Percentiles rank a stretch among this genome's conserved stretches.
Conservation (phyloP, 2,329 filamentous ascomycete genomes). For the Phoma sp. region DNA sequence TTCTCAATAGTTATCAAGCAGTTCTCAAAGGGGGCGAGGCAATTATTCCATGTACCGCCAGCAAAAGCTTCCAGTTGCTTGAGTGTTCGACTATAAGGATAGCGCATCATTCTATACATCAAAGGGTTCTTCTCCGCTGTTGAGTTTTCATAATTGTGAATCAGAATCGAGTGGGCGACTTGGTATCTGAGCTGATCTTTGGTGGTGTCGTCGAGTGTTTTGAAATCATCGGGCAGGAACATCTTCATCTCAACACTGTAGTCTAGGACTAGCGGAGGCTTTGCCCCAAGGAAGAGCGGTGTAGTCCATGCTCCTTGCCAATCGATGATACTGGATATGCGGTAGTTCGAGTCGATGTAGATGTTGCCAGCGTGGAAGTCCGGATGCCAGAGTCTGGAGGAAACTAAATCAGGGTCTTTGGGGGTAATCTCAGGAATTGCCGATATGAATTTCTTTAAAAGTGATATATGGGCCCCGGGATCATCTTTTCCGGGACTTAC, state of each 20-base stretch:
- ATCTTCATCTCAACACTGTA: constrained; percentile 35
- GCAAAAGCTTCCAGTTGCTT: constrained; percentile 38
- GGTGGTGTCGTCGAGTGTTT: constrained; percentile 27
- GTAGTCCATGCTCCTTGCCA: constrained; percentile 34
- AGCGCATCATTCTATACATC: constrained; percentile 32
- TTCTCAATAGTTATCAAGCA: constrained; percentile 23
- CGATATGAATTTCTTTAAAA: not conserved
- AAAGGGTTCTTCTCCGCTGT: constrained; percentile 32
- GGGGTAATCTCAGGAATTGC: constrained; percentile 31
- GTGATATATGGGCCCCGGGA: not conserved
- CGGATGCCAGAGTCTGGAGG: constrained; percentile 35
- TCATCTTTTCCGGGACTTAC: not conserved
- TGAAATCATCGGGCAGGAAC: constrained; percentile 36
- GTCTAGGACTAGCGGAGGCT: constrained; percentile 32
- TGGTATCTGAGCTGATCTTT: constrained; percentile 30
- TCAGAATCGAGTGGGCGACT: constrained; percentile 34
- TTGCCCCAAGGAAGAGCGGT: constrained; percentile 33
- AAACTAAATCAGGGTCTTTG: constrained; percentile 27
- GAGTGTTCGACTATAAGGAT: constrained; percentile 32
- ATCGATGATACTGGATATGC: constrained; percentile 38
- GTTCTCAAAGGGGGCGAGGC: constrained; percentile 30
- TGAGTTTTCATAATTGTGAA: constrained; percentile 28
- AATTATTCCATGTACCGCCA: constrained; percentile 33
- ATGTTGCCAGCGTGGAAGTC: constrained; percentile 41
- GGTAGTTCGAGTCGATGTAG: constrained; percentile 28